Conservation (phyloP, 2,329 filamentous ascomycete species). For the Corniculantispora saksenae region DNA sequence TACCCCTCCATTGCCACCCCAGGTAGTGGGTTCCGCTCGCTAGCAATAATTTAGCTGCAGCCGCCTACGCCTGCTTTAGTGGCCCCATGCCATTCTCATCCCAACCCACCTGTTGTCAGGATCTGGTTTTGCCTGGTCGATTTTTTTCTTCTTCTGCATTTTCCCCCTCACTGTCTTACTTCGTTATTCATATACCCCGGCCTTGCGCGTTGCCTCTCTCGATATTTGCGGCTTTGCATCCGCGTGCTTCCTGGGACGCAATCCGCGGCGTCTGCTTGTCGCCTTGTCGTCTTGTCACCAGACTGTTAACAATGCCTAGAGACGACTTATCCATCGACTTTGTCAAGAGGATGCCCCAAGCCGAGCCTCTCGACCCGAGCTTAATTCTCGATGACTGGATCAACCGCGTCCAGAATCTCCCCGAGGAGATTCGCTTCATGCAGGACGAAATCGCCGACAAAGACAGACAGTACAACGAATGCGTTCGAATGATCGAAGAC, state of each 20-base stretch:
- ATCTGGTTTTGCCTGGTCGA: constrained; percentile 13
- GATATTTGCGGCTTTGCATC: constrained; percentile 9
- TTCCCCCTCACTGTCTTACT: not conserved
- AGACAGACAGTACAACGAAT: constrained; percentile 70
- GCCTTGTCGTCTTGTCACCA: not conserved
- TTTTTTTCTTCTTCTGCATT: constrained; percentile 13
- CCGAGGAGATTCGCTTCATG: constrained; percentile 79
- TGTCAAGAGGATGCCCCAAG: constrained; percentile 64
- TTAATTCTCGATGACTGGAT: constrained; percentile 79
- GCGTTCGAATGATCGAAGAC: constrained; percentile 67
- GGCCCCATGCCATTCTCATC: constrained; percentile 10
- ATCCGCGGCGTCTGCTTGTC: constrained; percentile 35
- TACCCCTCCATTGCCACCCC: not conserved
- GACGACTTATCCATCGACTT: constrained; percentile 73
- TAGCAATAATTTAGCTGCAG: constrained; percentile 18
- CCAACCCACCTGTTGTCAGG: constrained; percentile 14
- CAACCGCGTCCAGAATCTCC: constrained; percentile 73
- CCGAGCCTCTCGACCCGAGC: constrained; percentile 63
- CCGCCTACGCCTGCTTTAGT: constrained; percentile 7
- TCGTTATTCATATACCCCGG: not conserved
- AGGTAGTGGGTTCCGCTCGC: constrained; percentile 12
- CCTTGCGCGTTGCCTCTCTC: not conserved
- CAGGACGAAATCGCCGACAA: constrained; percentile 83
- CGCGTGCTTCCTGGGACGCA: constrained; percentile 25
- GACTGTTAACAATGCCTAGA: constrained; percentile 65